A percentile compares a stretch with the other conserved stretches of the same genome.
phyloP scores from a whole-genome alignment of 1,284 basidiomycete species.

The Flammula alnicola region DNA sequence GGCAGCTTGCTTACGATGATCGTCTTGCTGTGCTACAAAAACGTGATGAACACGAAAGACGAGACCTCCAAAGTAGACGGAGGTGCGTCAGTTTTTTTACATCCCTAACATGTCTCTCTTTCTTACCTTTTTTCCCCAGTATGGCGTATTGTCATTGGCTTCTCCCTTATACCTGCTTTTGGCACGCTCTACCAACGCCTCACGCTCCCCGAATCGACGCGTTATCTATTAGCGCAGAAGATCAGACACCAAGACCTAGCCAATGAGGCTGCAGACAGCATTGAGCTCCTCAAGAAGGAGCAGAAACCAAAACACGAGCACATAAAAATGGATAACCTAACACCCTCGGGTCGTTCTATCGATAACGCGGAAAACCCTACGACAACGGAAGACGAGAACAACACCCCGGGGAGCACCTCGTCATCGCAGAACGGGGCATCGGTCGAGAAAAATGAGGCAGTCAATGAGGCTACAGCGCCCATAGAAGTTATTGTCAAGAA shows the following conservation, averaged over 20 bases:
- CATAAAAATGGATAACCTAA: no score
- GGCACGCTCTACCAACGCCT: slow-evolving; percentile 69
- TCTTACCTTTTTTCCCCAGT: slow-evolving; percentile 18
- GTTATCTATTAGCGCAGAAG: slow-evolving; percentile 52
- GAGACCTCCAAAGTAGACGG: slow-evolving; percentile 71
- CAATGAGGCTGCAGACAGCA: slow-evolving; percentile 30
- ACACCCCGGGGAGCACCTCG: no score
- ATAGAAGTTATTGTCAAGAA: slow-evolving; percentile 33
- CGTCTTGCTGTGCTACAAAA: slow-evolving; percentile 70
- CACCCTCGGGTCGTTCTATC: no score
- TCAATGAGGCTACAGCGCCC: slow-evolving; percentile 10
- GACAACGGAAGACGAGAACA: neutral
- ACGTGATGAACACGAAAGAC: slow-evolving; percentile 63
- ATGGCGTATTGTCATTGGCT: slow-evolving; percentile 41
- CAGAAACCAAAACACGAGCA: neutral
- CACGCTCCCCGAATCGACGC: slow-evolving; percentile 72
- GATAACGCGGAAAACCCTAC: neutral
- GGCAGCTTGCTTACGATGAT: slow-evolving; percentile 72
- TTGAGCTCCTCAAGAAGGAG: slow-evolving; percentile 42
- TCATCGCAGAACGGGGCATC: no score
- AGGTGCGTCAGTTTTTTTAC: slow-evolving; percentile 41
- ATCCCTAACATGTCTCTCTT: neutral
- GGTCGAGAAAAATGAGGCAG: no score
- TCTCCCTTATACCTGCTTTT: slow-evolving; percentile 47
- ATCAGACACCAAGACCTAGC: slow-evolving; percentile 29